A percentile compares a stretch with the other conserved stretches of the same genome.
Evolutionary conservation across 108 stramenopile species (phyloP).

Genomic region (Chaetoceros muelleri): DNA sequence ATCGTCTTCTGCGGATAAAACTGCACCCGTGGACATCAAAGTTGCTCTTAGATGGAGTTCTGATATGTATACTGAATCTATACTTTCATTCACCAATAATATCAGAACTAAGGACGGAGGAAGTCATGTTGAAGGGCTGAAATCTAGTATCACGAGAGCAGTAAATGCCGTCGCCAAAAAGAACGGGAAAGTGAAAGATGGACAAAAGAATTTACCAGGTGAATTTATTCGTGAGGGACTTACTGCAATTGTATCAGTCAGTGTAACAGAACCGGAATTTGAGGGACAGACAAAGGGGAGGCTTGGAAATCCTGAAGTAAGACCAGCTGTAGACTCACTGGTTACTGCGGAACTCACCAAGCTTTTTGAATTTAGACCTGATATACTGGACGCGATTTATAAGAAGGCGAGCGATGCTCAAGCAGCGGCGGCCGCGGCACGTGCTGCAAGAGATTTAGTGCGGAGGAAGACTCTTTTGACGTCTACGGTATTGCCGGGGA

Average conservation of each 20-base stretch:
- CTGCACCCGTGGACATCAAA: slow-evolving; percentile 56
- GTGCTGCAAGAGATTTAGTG: slow-evolving; percentile 91
- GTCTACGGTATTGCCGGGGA: slow-evolving; percentile 87
- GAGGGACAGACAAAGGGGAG: slow-evolving; percentile 96
- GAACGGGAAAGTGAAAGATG: slow-evolving; percentile 67
- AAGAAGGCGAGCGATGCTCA: slow-evolving; percentile 84
- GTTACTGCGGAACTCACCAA: slow-evolving; percentile 63
- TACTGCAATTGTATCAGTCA: slow-evolving; percentile 80
- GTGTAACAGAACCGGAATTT: slow-evolving; percentile 91
- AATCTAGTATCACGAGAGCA: slow-evolving; percentile 75
- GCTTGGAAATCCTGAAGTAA: slow-evolving; percentile 91
- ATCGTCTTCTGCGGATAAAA: slow-evolving; percentile 10
- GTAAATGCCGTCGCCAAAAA: slow-evolving; percentile 72
- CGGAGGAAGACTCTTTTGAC: slow-evolving; percentile 83
- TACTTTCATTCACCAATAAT: slow-evolving; percentile 89
- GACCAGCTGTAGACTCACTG: slow-evolving; percentile 77
- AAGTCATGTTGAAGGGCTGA: slow-evolving; percentile 89
- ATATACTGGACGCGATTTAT: slow-evolving; percentile 65
- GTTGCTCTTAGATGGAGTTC: slow-evolving; percentile 81
- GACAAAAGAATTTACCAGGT: slow-evolving; percentile 63
- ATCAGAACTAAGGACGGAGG: slow-evolving; percentile 92
- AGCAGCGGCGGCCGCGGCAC: slow-evolving; percentile 83
- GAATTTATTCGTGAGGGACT: slow-evolving; percentile 91
- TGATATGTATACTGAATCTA: slow-evolving; percentile 84
- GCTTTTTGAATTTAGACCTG: slow-evolving; percentile 85